Percentiles rank a stretch among this genome's conserved stretches.
These are phyloP conservation scores for Dipodascus geniculatus DNA, from an alignment of 805 yeast species.

Conservation along the genomic window DNA sequence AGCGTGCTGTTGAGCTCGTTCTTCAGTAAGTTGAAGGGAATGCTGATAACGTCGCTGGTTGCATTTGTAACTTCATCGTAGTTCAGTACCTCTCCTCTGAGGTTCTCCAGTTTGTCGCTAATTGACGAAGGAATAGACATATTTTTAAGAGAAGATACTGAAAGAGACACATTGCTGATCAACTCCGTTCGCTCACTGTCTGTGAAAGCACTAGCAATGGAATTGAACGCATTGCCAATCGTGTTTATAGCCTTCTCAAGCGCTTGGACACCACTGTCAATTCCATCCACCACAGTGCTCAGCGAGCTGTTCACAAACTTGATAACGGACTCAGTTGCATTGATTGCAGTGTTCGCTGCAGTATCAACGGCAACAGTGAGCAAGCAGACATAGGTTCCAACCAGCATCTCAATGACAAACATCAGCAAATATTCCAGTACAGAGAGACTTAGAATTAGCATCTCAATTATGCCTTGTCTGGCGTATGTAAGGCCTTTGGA, in stretches of 20 bases:
- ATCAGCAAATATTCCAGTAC: constrained; percentile 47
- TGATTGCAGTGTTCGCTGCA: constrained; percentile 58
- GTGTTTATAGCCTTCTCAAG: constrained; percentile 47
- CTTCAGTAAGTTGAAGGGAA: constrained; percentile 47
- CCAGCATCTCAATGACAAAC: constrained; percentile 56
- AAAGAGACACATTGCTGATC: constrained; percentile 42
- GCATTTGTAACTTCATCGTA: constrained; percentile 52
- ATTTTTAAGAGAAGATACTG: constrained; percentile 42
- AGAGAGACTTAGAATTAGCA: constrained; percentile 37
- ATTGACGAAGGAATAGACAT: constrained; percentile 57
- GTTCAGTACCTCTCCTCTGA: constrained; percentile 47
- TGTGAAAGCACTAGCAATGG: constrained; percentile 44
- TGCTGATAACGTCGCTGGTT: constrained; percentile 40
- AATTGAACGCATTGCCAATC: constrained; percentile 38
- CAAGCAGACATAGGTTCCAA: constrained; percentile 84
- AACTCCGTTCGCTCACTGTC: constrained; percentile 22
- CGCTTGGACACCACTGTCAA: constrained; percentile 55
- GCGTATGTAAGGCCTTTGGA: constrained; percentile 36
- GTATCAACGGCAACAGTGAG: constrained; percentile 64
- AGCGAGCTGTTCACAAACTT: constrained; percentile 51
- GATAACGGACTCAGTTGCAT: constrained; percentile 56
- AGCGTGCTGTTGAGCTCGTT: constrained; percentile 23
- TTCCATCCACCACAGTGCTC: constrained; percentile 39
- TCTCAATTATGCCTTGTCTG: constrained; percentile 33
- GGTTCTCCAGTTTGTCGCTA: constrained; percentile 39